Conservation (phyloP, 768 basidiomycete species). For the Trametes cubensis region DNA sequence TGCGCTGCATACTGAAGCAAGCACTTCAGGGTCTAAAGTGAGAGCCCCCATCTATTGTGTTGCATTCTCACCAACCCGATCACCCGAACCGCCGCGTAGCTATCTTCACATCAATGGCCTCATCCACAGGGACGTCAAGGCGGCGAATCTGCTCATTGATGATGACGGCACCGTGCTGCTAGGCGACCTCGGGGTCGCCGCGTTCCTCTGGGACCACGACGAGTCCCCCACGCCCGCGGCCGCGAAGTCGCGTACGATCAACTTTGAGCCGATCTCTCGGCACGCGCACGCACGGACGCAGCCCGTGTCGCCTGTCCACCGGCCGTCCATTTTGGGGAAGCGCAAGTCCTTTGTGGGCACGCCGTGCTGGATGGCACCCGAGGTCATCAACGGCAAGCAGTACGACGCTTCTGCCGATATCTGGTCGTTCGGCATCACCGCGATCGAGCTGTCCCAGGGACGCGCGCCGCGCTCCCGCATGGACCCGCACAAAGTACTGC, state of each 20-base stretch:
- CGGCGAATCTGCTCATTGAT: constrained; percentile 90
- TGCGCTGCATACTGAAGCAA: constrained; percentile 82
- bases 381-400: constrained; percentile 80
- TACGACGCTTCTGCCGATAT: constrained; percentile 92
- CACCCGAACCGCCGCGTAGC: constrained; percentile 39
- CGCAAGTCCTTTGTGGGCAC: constrained; percentile 94
- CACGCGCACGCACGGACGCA: constrained; percentile 8
- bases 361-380: constrained; percentile 98
- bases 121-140: constrained; percentile 93
- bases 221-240: constrained; percentile 33
- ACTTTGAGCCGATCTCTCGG: constrained; percentile 29
- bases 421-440: constrained; percentile 97
- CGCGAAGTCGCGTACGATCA: constrained; percentile 15
- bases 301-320: constrained; percentile 38
- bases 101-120: constrained; percentile 90
- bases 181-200: constrained; percentile 92
- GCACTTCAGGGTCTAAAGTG: constrained; percentile 87
- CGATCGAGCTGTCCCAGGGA: constrained; percentile 85
- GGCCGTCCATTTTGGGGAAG: constrained; percentile 61
- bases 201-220: constrained; percentile 73
- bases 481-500: constrained; percentile 69
- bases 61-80: constrained; percentile 4
- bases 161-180: constrained; percentile 88
- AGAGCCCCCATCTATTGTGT: constrained; percentile 36
- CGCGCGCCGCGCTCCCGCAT: constrained; percentile 83